Evolutionary conservation across 192 early-diverging fungal species (phyloP), one percentile per base, ranked within the genome.

Genomic region (Spinellus fusiger): DNA sequence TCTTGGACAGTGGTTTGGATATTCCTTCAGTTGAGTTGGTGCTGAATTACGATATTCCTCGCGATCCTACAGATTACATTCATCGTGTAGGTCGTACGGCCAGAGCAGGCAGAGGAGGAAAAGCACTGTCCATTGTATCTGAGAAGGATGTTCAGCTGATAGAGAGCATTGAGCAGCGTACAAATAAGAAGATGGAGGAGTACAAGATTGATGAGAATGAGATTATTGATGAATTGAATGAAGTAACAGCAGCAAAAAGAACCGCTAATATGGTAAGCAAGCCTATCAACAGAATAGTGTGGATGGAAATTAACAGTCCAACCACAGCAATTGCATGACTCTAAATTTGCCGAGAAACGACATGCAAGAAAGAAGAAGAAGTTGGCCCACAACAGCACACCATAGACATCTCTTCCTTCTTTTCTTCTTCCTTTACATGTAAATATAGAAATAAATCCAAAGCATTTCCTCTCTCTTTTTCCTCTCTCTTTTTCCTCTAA

Each of bases 21-120:
- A 99, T 99, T 55, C 94, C 93, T 8, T 82, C 87, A 0, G 98
- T 99, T 3, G 79, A 93, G 47, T 65, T 90, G 54, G 98, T 99
- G 12, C 65, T 98, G 48, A 99, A 99, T 61, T 95, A 90, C 74
- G 93, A 99, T 67, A 83, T 99, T 20, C 96, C 98, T 8, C 83
- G 90, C 5, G 92, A 95, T 70, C 88, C 96, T 6, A 91, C 93
- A 38, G 95, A 96, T 69, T 99, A 99, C 59, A 92, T 99, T 57
- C 98, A 99, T 70, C 81, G 98, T 29, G 94, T 99, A 5, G 98
- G 98, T 51, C 89, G 97, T 76, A 98, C 97, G 5, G 97, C 97
- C 15, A 84, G 98, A 77, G 98, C 98, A 1, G 95, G 98, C 10
- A 70, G 91, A 29, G 93, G 89, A 26, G 97, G 97, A 71, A 73